phyloP scores from a whole-genome alignment of 2,329 filamentous ascomycete species.

The Xylaria sp. region DNA sequence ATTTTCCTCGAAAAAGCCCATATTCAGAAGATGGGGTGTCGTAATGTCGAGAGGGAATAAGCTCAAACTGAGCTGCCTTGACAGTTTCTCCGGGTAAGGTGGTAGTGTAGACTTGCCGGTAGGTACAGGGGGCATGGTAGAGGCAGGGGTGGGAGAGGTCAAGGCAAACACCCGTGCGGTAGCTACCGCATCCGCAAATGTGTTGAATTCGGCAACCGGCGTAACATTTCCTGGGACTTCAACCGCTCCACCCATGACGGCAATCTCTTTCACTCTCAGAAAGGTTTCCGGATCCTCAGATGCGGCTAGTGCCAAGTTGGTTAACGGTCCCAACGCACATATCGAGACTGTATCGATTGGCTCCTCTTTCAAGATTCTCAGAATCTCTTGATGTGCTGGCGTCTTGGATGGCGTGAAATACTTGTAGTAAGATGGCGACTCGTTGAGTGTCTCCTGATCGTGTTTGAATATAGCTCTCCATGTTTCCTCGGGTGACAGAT shows the following conservation, averaged over 20 bases:
- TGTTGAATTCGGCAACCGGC: constrained; percentile 94
- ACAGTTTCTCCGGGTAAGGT: constrained; percentile 72
- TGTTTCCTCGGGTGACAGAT: constrained; percentile 77
- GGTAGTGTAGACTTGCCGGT: constrained; percentile 62
- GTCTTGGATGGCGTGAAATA: constrained; percentile 81
- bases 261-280: constrained; percentile 86
- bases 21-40: constrained; percentile 72
- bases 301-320: constrained; percentile 91
- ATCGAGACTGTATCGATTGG: constrained; percentile 88
- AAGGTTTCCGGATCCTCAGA: constrained; percentile 91
- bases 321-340: constrained; percentile 88
- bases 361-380: constrained; percentile 85
- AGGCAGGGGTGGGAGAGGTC: constrained; percentile 76
- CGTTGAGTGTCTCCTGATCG: constrained; percentile 45
- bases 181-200: constrained; percentile 85
- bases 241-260: constrained; percentile 94
- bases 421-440: constrained; percentile 60
- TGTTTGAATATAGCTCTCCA: constrained; percentile 76
- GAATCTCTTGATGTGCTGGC: constrained; percentile 85
- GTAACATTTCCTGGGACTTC: constrained; percentile 83
- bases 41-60: constrained; percentile 84
- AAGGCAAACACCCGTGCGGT: constrained; percentile 81
- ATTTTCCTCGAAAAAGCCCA: constrained; percentile 66
- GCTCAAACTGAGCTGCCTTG: constrained; percentile 72
- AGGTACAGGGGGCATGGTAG: constrained; percentile 81